A percentile compares a stretch with the other conserved stretches of the same genome.
Conservation (phyloP, 352 stramenopile genomes). For the Aphanomyces invadans region DNA sequence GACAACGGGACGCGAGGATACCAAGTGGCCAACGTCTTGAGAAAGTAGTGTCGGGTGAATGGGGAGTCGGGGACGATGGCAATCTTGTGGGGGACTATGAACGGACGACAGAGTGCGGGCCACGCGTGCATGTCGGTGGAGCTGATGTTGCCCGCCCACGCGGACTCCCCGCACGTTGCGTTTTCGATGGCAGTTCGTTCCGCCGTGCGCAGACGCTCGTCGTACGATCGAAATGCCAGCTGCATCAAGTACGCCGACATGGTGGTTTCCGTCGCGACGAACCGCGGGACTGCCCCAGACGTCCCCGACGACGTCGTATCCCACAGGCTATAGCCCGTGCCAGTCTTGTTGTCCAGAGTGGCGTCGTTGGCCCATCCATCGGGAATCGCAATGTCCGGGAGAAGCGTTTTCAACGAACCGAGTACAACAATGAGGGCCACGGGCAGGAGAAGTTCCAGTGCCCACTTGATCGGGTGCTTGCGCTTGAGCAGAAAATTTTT, state of each 20-base stretch:
- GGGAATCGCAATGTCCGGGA: slow-evolving; percentile 40
- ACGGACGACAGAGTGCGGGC: slow-evolving; percentile 32
- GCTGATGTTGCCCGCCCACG: slow-evolving; percentile 30
- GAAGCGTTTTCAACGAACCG: slow-evolving; percentile 42
- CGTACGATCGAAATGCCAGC: too few species aligned
- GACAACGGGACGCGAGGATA: slow-evolving; percentile 41
- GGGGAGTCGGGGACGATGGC: slow-evolving; percentile 44
- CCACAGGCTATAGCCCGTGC: slow-evolving; percentile 54
- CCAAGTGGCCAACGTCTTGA: slow-evolving; percentile 50
- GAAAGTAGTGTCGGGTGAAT: slow-evolving; percentile 55
- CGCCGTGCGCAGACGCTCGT: too few species aligned
- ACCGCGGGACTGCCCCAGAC: too few species aligned
- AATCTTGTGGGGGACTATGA: slow-evolving; percentile 50
- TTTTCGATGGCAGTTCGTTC: not conserved
- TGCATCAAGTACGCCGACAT: too few species aligned
- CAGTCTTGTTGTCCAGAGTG: slow-evolving; percentile 31
- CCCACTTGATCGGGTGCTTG: slow-evolving; percentile 43
- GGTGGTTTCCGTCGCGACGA: too few species aligned
- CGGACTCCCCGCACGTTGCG: not conserved
- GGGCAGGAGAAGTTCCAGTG: slow-evolving; percentile 47
- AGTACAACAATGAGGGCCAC: slow-evolving; percentile 53
- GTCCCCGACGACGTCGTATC: too few species aligned
- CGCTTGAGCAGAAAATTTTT: slow-evolving; percentile 67
- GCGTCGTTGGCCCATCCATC: slow-evolving; percentile 39
- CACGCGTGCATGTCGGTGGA: slow-evolving; percentile 33